phyloP scores from a whole-genome alignment of 768 basidiomycete species.

The Coprinellus aureogranulatus region DNA sequence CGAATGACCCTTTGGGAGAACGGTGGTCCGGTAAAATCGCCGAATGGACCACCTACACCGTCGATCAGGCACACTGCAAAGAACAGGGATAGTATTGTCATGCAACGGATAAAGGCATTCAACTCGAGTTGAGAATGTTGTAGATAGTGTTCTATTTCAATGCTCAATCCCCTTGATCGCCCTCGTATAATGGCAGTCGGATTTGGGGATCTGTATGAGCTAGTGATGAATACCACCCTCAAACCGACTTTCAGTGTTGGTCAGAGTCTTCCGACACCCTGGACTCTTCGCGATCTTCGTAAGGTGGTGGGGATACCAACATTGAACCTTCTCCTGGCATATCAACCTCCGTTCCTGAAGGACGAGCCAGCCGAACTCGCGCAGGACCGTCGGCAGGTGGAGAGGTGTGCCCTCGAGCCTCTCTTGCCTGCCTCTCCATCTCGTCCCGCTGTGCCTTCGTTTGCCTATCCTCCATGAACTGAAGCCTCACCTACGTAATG shows the following conservation, averaged over 20 bases:
- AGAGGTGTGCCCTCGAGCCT: constrained; percentile 33
- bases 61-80: background rate
- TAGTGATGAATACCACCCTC: too few species aligned
- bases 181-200: too few species aligned
- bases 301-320: background rate
- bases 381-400: constrained; percentile 16
- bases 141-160: too few species aligned
- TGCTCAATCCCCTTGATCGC: too few species aligned
- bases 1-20: constrained; percentile 2
- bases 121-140: background rate
- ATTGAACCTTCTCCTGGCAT: background rate
- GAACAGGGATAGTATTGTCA: background rate
- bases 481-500: constrained; percentile 68
- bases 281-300: background rate
- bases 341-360: background rate
- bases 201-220: too few species aligned
- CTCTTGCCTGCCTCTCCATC: constrained; percentile 54
- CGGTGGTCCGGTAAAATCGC: background rate
- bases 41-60: background rate
- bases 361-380: constrained; percentile 4
- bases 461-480: constrained; percentile 77
- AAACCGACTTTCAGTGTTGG: too few species aligned
- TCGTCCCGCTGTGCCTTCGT: constrained; percentile 52
- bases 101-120: constrained; percentile 2
- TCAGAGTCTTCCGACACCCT: background rate